Conservation (phyloP, 2,329 filamentous ascomycete genomes). For the Fusarium sp. region DNA sequence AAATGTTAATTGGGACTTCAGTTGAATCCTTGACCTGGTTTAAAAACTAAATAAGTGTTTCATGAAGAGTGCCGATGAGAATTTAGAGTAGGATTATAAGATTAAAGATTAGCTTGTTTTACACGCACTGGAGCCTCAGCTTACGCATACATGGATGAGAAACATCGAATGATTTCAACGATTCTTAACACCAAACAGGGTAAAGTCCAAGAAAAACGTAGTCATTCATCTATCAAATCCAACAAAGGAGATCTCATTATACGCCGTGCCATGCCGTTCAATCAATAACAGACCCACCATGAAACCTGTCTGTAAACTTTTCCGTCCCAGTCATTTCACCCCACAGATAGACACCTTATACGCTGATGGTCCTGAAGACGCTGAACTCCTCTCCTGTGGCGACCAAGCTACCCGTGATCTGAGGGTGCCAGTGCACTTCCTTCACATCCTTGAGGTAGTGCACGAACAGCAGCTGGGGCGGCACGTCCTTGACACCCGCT, state of each 20-base stretch:
- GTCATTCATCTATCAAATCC: constrained; percentile 34
- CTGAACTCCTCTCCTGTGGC: constrained; percentile 92
- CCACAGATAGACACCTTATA: constrained; percentile 56
- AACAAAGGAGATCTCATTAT: constrained; percentile 34
- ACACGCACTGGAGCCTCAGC: background rate
- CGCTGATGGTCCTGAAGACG: constrained; percentile 85
- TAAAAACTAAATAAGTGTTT: background rate
- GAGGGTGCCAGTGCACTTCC: constrained; percentile 96
- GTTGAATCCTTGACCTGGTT: background rate
- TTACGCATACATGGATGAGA: background rate
- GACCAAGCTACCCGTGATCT: constrained; percentile 90
- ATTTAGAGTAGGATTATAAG: background rate
- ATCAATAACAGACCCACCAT: constrained; percentile 31
- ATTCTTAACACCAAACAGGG: background rate
- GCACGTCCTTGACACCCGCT: constrained; percentile 87
- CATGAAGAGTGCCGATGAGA: background rate
- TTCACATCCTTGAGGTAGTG: constrained; percentile 96
- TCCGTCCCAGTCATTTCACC: constrained; percentile 9
- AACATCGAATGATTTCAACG: background rate
- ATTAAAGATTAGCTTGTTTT: background rate
- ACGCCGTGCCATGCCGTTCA: constrained; percentile 39
- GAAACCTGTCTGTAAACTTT: constrained; percentile 24
- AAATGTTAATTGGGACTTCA: background rate
- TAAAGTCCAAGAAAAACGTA: background rate
- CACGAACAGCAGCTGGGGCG: constrained; percentile 93